Conservation (phyloP, 2,329 filamentous ascomycete species). For the Sporothrix protearum region DNA sequence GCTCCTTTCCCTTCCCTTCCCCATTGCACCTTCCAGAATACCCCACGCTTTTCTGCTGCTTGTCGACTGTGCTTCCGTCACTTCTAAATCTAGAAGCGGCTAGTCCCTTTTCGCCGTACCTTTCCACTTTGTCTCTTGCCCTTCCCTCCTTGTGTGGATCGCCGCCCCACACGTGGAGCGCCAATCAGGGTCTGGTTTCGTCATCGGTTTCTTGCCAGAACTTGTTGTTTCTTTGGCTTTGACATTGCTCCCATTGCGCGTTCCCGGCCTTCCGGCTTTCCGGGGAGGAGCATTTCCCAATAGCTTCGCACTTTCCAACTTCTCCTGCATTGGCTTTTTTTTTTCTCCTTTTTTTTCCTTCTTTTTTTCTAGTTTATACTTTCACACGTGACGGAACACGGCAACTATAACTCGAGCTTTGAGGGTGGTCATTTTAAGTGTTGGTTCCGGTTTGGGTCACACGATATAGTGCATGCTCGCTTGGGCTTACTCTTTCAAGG, state of each 20-base stretch:
- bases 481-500: neutral
- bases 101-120: slow-evolving; percentile 8
- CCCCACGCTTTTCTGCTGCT: neutral
- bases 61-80: neutral
- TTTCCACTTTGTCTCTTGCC: neutral
- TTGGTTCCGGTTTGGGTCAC: neutral
- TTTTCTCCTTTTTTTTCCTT: too few species aligned
- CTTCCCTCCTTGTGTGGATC: neutral
- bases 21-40: slow-evolving; percentile 1
- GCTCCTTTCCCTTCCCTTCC: neutral
- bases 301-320: neutral
- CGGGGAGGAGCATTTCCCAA: neutral
- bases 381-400: neutral
- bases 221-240: neutral
- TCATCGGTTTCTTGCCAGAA: neutral
- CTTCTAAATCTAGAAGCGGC: neutral
- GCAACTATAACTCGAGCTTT: neutral
- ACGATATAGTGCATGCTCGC: neutral
- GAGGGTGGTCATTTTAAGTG: neutral
- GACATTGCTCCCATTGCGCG: neutral
- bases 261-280: neutral
- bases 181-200: slow-evolving; percentile 5
- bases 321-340: too few species aligned
- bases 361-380: neutral
- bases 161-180: neutral